phyloP scores from a whole-genome alignment of 2,329 filamentous ascomycete species.

The Penicillium sp. region DNA sequence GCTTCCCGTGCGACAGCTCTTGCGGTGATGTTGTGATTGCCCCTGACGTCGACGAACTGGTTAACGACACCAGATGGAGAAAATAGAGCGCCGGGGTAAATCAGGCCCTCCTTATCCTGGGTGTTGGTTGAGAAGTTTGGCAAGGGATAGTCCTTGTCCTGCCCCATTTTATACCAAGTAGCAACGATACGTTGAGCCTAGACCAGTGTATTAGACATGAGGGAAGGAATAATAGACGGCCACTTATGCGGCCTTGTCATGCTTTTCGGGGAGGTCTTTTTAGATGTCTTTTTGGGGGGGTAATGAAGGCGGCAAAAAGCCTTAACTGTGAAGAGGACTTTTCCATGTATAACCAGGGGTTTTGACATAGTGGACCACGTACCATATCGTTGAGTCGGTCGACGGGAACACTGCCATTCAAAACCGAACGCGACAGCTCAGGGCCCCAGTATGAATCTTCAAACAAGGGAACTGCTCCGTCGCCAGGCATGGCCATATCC shows the following conservation, averaged over 20 bases:
- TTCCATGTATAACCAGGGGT: too few relatives aligned
- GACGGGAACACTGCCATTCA: slow-evolving; percentile 59
- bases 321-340: too few relatives aligned
- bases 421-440: slow-evolving; percentile 54
- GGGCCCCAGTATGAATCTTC: slow-evolving; percentile 57
- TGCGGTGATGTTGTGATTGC: slow-evolving; percentile 52
- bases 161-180: slow-evolving; percentile 57
- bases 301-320: too few relatives aligned
- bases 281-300: too few relatives aligned
- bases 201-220: slow-evolving; percentile 11
- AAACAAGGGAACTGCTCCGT: slow-evolving; percentile 53
- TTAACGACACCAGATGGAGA: slow-evolving; percentile 66
- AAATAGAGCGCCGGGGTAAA: slow-evolving; percentile 59
- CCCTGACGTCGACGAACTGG: slow-evolving; percentile 63
- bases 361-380: not conserved
- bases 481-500: slow-evolving; percentile 71
- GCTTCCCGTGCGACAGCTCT: slow-evolving; percentile 56
- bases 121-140: slow-evolving; percentile 64
- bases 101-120: slow-evolving; percentile 52
- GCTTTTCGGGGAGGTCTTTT: too few relatives aligned
- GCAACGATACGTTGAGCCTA: slow-evolving; percentile 57
- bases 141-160: slow-evolving; percentile 57
- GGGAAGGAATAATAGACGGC: too few relatives aligned
- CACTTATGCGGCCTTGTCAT: too few relatives aligned
- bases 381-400: slow-evolving; percentile 56